These are phyloP conservation scores for Lactarius akahatsu DNA, from an alignment of 768 basidiomycete species.

Conservation along the genomic window DNA sequence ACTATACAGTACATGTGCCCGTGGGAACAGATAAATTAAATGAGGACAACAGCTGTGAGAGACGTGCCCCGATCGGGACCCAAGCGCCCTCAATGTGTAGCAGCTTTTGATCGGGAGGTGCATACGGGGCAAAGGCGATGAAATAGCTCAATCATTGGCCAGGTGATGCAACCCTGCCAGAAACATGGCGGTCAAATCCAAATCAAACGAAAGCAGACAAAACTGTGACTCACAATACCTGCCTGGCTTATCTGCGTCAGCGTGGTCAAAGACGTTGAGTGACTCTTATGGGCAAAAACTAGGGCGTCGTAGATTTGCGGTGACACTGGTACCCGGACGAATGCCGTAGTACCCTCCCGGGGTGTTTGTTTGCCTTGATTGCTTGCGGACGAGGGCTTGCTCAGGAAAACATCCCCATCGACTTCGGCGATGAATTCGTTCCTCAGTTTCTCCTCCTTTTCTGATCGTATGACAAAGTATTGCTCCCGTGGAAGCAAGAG, in stretches of 20 bases:
- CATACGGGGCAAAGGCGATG: conserved; percentile 58
- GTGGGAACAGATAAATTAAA: conserved; percentile 28
- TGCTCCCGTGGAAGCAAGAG: conserved; percentile 61
- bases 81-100: conserved; percentile 27
- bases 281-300: conserved; percentile 62
- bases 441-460: conserved; percentile 51
- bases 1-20: conserved; percentile 26
- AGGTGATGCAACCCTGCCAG: conserved; percentile 61
- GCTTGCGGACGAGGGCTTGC: conserved; percentile 21
- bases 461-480: conserved; percentile 50
- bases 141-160: conserved; percentile 74
- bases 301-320: conserved; percentile 68
- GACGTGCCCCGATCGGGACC: conserved; percentile 21
- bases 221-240: conserved; percentile 52
- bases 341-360: conserved; percentile 42
- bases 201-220: background rate
- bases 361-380: conserved; percentile 30
- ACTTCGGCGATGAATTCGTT: conserved; percentile 46
- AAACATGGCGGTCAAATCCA: conserved; percentile 4
- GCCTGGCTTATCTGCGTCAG: conserved; percentile 54
- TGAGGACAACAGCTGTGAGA: conserved; percentile 15
- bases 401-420: conserved; percentile 36
- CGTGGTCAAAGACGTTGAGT: conserved; percentile 54
- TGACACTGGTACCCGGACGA: conserved; percentile 64
- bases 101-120: conserved; percentile 43